Evolutionary conservation across 2,329 filamentous ascomycete species (phyloP).

Genomic region (Mycogone perniciosa): DNA sequence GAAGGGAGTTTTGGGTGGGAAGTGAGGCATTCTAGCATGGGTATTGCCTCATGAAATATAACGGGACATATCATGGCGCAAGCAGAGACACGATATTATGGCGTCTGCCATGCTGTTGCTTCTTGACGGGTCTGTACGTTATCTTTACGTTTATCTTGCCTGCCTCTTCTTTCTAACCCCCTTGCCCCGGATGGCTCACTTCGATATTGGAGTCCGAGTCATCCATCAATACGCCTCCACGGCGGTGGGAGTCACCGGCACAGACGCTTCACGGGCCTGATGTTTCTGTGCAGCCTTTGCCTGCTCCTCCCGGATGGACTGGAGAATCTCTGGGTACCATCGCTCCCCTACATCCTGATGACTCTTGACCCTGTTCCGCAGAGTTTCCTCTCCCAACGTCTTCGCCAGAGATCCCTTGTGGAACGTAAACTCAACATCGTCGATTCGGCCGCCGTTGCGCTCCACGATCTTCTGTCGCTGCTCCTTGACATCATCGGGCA

Average conservation of each 20-base stretch:
- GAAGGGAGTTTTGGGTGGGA: conserved; percentile 11
- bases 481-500: conserved; percentile 57
- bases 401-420: conserved; percentile 59
- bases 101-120: not conserved
- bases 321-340: conserved; percentile 64
- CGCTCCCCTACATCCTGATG: conserved; percentile 81
- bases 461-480: conserved; percentile 55
- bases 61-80: conserved; percentile 7
- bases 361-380: conserved; percentile 79
- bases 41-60: conserved; percentile 4
- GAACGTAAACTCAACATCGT: conserved; percentile 86
- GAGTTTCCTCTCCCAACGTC: conserved; percentile 72
- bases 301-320: conserved; percentile 54
- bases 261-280: conserved; percentile 20
- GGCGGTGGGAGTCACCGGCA: conserved; percentile 15
- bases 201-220: not conserved
- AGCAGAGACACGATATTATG: not conserved
- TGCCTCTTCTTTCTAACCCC: not conserved
- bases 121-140: not conserved
- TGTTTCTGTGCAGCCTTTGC: conserved; percentile 29
- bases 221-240: conserved; percentile 27
- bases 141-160: not conserved
- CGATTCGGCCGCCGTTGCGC: conserved; percentile 50
- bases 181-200: not conserved
- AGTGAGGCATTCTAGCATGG: conserved; percentile 10